phyloP scores from a whole-genome alignment of 495 filamentous ascomycete genomes.

The Xylaria curta region DNA sequence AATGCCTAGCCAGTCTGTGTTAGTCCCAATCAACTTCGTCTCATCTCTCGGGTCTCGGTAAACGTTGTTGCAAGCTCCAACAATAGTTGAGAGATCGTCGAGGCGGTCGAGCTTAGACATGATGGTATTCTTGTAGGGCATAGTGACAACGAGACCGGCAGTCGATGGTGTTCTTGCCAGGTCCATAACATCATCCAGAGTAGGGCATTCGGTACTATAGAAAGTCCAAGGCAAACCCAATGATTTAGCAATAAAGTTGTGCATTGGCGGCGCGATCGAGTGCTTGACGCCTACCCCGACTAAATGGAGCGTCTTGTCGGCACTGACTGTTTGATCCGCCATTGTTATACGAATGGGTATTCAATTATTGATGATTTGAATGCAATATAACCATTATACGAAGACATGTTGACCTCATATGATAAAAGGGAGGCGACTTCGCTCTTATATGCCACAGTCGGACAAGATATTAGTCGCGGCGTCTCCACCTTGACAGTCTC shows the following conservation, averaged over 20 bases:
- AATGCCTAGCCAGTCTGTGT: slow-evolving; percentile 57
- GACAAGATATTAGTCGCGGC: too few species aligned
- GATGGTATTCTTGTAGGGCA: slow-evolving; percentile 56
- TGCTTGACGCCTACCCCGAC: slow-evolving; percentile 51
- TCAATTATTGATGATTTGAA: too few species aligned
- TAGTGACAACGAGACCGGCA: slow-evolving; percentile 55
- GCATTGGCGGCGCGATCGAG: slow-evolving; percentile 52
- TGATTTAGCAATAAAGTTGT: slow-evolving; percentile 50
- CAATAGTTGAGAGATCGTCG: slow-evolving; percentile 38
- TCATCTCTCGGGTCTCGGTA: slow-evolving; percentile 7
- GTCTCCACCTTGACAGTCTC: too few species aligned
- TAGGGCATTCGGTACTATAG: slow-evolving; percentile 45
- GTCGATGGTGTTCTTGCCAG: slow-evolving; percentile 43
- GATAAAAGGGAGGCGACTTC: too few species aligned
- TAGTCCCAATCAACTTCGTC: slow-evolving; percentile 47
- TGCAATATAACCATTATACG: too few species aligned
- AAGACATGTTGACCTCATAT: too few species aligned
- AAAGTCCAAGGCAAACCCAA: slow-evolving; percentile 50
- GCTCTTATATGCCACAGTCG: too few species aligned
- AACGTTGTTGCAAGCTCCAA: slow-evolving; percentile 29
- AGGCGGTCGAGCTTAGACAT: slow-evolving; percentile 47
- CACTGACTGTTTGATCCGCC: not conserved
- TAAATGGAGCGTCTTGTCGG: slow-evolving; percentile 40
- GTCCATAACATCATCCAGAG: slow-evolving; percentile 40
- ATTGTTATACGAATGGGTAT: not conserved